These are phyloP conservation scores for Claviceps sp. DNA, from an alignment of 2,329 filamentous ascomycete species.

Conservation along the genomic window DNA sequence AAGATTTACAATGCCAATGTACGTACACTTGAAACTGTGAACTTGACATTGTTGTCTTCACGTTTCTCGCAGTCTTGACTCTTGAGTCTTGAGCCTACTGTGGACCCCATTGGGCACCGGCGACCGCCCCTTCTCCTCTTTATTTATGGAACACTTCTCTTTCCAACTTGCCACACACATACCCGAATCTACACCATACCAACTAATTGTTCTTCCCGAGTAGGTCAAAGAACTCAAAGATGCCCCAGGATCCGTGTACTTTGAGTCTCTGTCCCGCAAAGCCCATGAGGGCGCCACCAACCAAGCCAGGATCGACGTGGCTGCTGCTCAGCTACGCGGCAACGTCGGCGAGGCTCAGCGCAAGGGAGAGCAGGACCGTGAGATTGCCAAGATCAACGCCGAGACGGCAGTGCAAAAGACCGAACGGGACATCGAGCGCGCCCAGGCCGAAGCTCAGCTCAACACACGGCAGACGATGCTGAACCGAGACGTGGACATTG, in stretches of 20 bases:
- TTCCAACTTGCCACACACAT: conserved; percentile 15
- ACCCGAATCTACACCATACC: not conserved
- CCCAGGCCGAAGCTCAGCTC: conserved; percentile 62
- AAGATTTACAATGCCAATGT: conserved; percentile 55
- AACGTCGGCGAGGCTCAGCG: conserved; percentile 68
- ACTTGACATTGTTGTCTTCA: too few species aligned
- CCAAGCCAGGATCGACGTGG: conserved; percentile 57
- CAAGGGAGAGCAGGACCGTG: conserved; percentile 67
- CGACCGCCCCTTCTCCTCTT: too few species aligned
- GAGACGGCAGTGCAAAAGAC: conserved; percentile 77
- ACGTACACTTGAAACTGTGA: not conserved
- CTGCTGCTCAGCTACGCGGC: conserved; percentile 49
- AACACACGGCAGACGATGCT: conserved; percentile 60
- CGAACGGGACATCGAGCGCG: conserved; percentile 70
- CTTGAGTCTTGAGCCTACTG: not conserved
- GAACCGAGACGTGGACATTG: conserved; percentile 60
- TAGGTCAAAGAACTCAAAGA: conserved; percentile 70
- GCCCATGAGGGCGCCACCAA: conserved; percentile 77
- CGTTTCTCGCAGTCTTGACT: conserved; percentile 16
- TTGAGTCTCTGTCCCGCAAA: conserved; percentile 67
- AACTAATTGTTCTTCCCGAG: not conserved
- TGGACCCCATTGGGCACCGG: not conserved
- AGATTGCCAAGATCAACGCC: conserved; percentile 78
- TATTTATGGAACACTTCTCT: too few species aligned
- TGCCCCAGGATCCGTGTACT: conserved; percentile 69